Conservation (phyloP, 2,329 filamentous ascomycete species). For the Neonectria faginata region DNA sequence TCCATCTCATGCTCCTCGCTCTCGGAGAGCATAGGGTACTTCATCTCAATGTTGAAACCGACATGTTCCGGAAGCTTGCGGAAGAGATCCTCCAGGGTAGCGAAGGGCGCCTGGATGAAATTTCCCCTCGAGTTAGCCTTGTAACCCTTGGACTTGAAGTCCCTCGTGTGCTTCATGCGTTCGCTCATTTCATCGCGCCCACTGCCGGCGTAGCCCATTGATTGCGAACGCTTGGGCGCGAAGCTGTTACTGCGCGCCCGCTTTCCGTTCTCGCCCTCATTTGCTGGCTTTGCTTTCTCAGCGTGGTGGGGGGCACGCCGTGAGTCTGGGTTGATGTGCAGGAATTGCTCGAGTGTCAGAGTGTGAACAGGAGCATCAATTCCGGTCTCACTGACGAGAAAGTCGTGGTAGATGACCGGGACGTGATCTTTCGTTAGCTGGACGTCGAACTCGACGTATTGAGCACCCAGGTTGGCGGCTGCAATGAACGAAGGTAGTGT, state of each 20-base stretch:
- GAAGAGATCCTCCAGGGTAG: conserved; percentile 94
- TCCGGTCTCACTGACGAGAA: conserved; percentile 96
- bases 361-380: conserved; percentile 97
- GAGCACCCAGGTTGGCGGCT: conserved; percentile 89
- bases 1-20: conserved; percentile 97
- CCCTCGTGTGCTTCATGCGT: conserved; percentile 95
- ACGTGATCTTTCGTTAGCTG: conserved; percentile 99
- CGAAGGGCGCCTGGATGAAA: conserved; percentile 96
- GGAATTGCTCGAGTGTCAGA: conserved; percentile 92
- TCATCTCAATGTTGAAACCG: conserved; percentile 99
- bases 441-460: conserved; percentile 84
- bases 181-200: conserved; percentile 68
- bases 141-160: conserved; percentile 94
- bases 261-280: conserved; percentile 50
- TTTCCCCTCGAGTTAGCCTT: conserved; percentile 95
- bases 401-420: conserved; percentile 98
- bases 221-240: conserved; percentile 63
- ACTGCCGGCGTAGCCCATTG: conserved; percentile 63
- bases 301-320: conserved; percentile 33
- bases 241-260: conserved; percentile 54
- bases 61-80: conserved; percentile 82
- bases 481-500: conserved; percentile 96
- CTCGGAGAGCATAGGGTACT: conserved; percentile 98
- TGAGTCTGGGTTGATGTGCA: conserved; percentile 80
- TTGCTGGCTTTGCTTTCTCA: conserved; percentile 25